Evolutionary conservation across 495 filamentous ascomycete genomes (phyloP), one percentile per base, ranked within the genome.

Genomic region (Ascobolus immersus): DNA sequence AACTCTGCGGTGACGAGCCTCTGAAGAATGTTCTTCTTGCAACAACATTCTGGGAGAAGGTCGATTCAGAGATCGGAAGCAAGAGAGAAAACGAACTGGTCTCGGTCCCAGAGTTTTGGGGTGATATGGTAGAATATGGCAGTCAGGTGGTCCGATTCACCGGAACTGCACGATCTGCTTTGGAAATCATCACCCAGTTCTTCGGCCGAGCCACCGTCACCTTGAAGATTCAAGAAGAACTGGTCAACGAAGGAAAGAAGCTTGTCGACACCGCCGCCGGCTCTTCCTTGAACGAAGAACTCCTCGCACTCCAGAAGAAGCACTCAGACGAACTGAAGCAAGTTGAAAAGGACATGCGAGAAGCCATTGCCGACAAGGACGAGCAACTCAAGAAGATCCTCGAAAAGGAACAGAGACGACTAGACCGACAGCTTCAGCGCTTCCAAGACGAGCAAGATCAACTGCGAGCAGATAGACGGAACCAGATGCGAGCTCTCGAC

Each of bases 11-110:
- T 0, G 28, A 42, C 0, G 36, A 54, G 1, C 46, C 33, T n/a
- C 35, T 62, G 15, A 32, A 43, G 7, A 49, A 49, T 0, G 58
- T 64, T 9, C 35, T 57, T 0, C 46, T 65, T 0, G 50, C 40
- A 2, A 63, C 60, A 11, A 61, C 55, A 0, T 52, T 55, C 45
- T 63, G 59, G 60, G 44, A 51, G 15, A 46, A 45, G 15, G 39
- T 48, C 0, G 13, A 25, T 29, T 26, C 23, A 13, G 42, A 37
- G 23, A 45, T 48, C 13, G 46, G 55, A 4, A 31, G 25, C 10
- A 33, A n/a, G 3, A 51, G 59, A 5, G 52, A 59, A 29, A 18
- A 38, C 5, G 45, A 61, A 34, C 48, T 63, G 9, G 37, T 18
- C 4, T 25, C 39, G 12, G 50, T 43, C 17, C 26, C 31, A 3